Base-by-base conservation (phyloP, 164 flowering plant genomes). In the grape (Vitis vinifera) region DNA sequence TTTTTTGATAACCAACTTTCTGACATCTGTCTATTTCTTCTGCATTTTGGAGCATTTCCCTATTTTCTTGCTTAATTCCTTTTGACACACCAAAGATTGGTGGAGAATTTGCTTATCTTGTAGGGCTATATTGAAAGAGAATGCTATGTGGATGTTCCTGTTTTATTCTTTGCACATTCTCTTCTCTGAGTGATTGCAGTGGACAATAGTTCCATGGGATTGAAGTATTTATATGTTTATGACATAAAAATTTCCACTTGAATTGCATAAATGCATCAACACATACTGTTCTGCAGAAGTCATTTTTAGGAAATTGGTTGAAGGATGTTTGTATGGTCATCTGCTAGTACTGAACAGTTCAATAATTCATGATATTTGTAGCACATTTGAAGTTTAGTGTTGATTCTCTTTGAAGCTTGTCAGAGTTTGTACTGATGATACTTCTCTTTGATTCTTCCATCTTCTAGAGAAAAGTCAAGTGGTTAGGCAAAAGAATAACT, bases 381-480 rank as follows among this genome's bases (percentile, higher is more conserved):
- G 7, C 15, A n/a, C 48, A 49, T 23, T 63, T 47, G 65, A 23
- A 62, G 51, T 62, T 6, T 5, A 62, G 4, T 44, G 47, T 29
- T 55, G 47, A 19, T 19, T 51, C 16, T 19, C 17, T 27, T 51
- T 50, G 31, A 30, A 29, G 4, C 66, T 57, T 12, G 12, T 23
- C 13, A 14, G 16, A 27, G 48, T 58, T 17, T 29, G n/a, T 50
- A 62, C 60, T 71, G n/a, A 66, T 55, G 1, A 8, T 62, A 9
- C 17, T 59, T 70, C 3, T 49, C 7, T 27, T 30, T 44, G 56
- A 57, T 29, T 65, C 7, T 62, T 61, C n/a, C 55, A 57, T 55
- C 30, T 77, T 73, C 6, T 55, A 91, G 97, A 87, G 58, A 88
- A 81, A 79, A 68, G 70, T 70, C 89, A 81, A 73, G 57, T 71